Conservation (phyloP, 768 basidiomycete species). For the Leccinum disarticulatum region DNA sequence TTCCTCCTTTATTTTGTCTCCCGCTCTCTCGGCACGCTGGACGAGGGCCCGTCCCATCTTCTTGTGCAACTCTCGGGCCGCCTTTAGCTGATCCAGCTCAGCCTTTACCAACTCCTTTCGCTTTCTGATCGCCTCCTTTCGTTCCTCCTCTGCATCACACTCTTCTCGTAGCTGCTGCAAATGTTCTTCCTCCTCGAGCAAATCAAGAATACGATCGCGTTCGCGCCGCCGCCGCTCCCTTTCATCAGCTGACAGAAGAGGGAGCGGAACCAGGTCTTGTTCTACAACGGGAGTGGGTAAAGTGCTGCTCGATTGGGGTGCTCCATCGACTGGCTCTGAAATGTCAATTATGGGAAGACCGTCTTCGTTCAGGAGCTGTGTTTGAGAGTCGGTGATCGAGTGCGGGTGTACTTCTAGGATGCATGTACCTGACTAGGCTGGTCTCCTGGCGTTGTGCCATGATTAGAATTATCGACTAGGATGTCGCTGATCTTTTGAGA, state of each 20-base stretch:
- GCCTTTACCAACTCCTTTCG: conserved; percentile 47
- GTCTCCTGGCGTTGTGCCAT: conserved; percentile 39
- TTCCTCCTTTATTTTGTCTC: conserved; percentile 32
- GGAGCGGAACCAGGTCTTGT: conserved; percentile 46
- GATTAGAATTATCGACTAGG: conserved; percentile 42
- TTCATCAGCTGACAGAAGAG: conserved; percentile 45
- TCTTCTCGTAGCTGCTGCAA: conserved; percentile 43
- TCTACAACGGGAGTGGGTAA: conserved; percentile 34
- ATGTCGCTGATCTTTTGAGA: conserved; percentile 62
- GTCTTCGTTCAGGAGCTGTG: conserved; percentile 70
- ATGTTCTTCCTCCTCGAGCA: conserved; percentile 70
- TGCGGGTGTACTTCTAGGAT: conserved; percentile 12
- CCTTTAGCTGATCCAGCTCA: conserved; percentile 41
- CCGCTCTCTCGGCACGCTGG: conserved; percentile 38
- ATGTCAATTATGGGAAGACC: conserved; percentile 81
- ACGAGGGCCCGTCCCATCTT: conserved; percentile 76
- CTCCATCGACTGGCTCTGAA: conserved; percentile 49
- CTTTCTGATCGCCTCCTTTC: conserved; percentile 49
- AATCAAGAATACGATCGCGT: conserved; percentile 62
- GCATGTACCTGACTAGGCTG: conserved; percentile 64
- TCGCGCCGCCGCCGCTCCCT: conserved; percentile 54
- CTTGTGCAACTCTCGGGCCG: conserved; percentile 58
- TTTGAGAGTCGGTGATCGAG: conserved; percentile 21
- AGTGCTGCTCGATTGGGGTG: conserved; percentile 19
- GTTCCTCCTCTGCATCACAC: conserved; percentile 40